phyloP scores from a whole-genome alignment of 2,329 filamentous ascomycete species.

The Sclerotinia subarctica region DNA sequence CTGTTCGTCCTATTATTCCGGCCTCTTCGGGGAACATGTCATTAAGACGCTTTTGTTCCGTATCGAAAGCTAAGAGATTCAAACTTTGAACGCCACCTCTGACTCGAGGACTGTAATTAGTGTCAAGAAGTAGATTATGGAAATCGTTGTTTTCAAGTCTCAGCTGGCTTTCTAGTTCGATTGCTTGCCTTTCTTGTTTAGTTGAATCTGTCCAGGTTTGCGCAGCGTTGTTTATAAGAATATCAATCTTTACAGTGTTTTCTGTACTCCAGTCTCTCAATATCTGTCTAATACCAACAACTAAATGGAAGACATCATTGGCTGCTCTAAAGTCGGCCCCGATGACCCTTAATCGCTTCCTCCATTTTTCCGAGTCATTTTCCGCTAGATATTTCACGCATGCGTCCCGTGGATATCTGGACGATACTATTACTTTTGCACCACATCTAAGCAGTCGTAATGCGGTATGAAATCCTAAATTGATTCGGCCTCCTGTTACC shows the following conservation, averaged over 20 bases:
- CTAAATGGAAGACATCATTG: slow-evolving; percentile 7
- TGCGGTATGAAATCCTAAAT: slow-evolving; percentile 25
- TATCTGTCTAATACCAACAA: neutral
- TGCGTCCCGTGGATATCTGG: slow-evolving; percentile 26
- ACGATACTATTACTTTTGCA: slow-evolving; percentile 25
- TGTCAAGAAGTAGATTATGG: neutral
- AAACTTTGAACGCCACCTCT: slow-evolving; percentile 7
- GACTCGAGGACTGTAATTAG: slow-evolving; percentile 3
- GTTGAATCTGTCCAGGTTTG: slow-evolving; percentile 27
- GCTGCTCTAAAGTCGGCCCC: slow-evolving; percentile 18
- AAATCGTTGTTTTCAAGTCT: neutral
- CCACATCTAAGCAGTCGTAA: slow-evolving; percentile 25
- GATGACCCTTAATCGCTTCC: slow-evolving; percentile 17
- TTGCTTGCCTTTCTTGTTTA: slow-evolving; percentile 20
- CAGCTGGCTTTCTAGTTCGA: slow-evolving; percentile 19
- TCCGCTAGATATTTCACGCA: slow-evolving; percentile 22
- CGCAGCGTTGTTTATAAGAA: slow-evolving; percentile 28
- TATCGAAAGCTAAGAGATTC: slow-evolving; percentile 8
- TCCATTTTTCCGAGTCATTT: slow-evolving; percentile 19
- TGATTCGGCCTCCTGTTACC: slow-evolving; percentile 25
- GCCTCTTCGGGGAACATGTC: neutral
- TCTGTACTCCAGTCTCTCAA: neutral
- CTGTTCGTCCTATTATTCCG: neutral
- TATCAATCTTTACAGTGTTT: slow-evolving; percentile 20
- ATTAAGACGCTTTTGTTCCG: slow-evolving; percentile 6